These are phyloP conservation scores for Arabidopsis thaliana DNA, from an alignment of 345 rosid genomes.

Conservation along the genomic window DNA sequence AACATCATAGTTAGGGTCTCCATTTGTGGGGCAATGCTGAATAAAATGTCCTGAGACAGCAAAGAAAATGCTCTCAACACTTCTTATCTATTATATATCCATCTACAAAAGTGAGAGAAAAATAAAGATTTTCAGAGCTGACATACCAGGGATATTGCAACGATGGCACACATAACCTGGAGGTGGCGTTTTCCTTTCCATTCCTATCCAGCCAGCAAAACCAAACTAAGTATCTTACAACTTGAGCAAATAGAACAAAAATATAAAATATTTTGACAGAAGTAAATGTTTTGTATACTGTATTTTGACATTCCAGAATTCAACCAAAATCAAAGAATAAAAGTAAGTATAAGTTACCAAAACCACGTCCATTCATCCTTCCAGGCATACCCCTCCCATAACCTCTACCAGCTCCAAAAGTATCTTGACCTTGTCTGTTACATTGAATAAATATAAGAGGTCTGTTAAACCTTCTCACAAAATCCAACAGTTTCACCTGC, in stretches of 20 bases:
- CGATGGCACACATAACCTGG: slow-evolving; percentile 96
- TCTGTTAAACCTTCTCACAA: background rate
- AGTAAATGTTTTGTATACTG: too few relatives aligned
- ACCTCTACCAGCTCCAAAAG: slow-evolving; percentile 92
- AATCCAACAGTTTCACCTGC: background rate
- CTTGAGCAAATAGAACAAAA: slow-evolving; percentile 1
- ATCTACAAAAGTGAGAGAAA: background rate
- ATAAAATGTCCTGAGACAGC: slow-evolving; percentile 82
- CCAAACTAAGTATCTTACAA: slow-evolving; percentile 29
- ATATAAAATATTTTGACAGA: background rate
- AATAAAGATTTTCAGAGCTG: slow-evolving; percentile 1
- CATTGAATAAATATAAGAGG: slow-evolving; percentile 27
- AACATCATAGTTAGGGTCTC: slow-evolving; percentile 89
- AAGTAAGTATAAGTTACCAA: slow-evolving; percentile 58
- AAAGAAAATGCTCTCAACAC: slow-evolving; percentile 4
- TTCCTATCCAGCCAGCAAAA: slow-evolving; percentile 55
- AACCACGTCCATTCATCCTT: slow-evolving; percentile 96
- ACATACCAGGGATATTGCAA: slow-evolving; percentile 91
- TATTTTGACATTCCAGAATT: background rate
- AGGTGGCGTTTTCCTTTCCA: slow-evolving; percentile 98
- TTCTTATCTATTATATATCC: background rate
- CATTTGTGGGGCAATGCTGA: slow-evolving; percentile 99
- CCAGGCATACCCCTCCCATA: slow-evolving; percentile 93
- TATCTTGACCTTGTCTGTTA: slow-evolving; percentile 84
- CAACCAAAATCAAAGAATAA: background rate